phyloP scores from a whole-genome alignment of 2,329 filamentous ascomycete species.

The Colletotrichum kahawae region DNA sequence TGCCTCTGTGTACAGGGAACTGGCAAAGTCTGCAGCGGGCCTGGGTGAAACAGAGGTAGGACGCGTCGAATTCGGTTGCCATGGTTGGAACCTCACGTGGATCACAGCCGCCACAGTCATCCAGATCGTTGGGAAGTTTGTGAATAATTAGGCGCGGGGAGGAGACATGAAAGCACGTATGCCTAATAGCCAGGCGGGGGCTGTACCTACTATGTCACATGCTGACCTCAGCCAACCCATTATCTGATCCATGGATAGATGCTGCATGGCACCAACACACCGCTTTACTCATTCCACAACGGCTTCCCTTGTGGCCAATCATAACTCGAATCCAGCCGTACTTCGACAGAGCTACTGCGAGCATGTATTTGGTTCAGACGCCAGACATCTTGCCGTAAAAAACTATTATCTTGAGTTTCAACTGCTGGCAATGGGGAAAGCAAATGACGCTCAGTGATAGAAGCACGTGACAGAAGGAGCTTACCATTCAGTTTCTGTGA shows the following conservation, averaged over 20 bases:
- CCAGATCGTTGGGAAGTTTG: neutral
- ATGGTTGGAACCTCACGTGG: neutral
- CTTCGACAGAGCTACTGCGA: rapidly evolving
- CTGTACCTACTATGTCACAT: neutral
- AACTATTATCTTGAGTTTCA: neutral
- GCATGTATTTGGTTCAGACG: rapidly evolving
- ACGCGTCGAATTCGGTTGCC: neutral
- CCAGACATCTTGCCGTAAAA: neutral
- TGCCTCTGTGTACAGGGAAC: neutral
- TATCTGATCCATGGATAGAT: neutral
- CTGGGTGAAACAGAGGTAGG: neutral
- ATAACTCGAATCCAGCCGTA: neutral
- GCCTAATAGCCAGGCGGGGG: neutral
- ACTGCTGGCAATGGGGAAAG: neutral
- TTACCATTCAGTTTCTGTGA: rapidly evolving
- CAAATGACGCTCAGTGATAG: neutral
- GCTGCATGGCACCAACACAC: neutral
- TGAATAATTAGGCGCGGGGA: neutral
- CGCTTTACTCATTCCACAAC: rapidly evolving
- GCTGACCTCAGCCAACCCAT: neutral
- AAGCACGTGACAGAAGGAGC: neutral
- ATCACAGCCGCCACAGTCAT: neutral
- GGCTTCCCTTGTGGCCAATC: neutral
- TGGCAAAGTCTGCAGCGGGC: neutral
- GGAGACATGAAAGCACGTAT: neutral